These are phyloP conservation scores for Senecio squalidus DNA, from an alignment of 140 eudicot species.

Conservation along the genomic window DNA sequence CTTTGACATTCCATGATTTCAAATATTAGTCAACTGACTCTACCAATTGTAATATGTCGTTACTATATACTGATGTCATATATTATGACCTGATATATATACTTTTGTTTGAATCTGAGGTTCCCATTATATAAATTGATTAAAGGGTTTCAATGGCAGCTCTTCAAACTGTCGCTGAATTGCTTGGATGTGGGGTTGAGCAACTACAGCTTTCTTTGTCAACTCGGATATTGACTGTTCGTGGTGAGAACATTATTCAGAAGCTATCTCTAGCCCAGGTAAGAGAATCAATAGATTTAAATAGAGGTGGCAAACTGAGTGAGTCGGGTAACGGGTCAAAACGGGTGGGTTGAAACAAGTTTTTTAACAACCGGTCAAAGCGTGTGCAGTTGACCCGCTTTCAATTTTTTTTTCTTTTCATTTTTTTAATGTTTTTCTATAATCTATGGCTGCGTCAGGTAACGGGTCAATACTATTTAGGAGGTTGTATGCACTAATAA, in stretches of 20 bases:
- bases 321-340: background rate
- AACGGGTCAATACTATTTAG: background rate
- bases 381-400: background rate
- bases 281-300: background rate
- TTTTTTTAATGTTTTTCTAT: too few relatives aligned
- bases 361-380: background rate
- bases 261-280: conserved; percentile 68
- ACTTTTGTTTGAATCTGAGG: background rate
- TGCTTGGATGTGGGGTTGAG: conserved; percentile 65
- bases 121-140: background rate
- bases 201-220: conserved; percentile 59
- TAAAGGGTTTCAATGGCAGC: conserved; percentile 37
- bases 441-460: too few relatives aligned
- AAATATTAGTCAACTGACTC: conserved; percentile 7
- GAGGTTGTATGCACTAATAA: background rate
- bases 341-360: background rate
- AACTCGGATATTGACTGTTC: conserved; percentile 54
- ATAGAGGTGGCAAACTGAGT: background rate
- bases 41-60: background rate
- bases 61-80: background rate
- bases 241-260: conserved; percentile 57
- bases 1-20: conserved; percentile 1
- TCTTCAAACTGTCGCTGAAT: conserved; percentile 48
- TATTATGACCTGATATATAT: background rate
- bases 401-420: background rate